A percentile compares a stretch with the other conserved stretches of the same genome.
phyloP scores from a whole-genome alignment of 2,329 filamentous ascomycete genomes.

The Cercospora zeae-maydis region DNA sequence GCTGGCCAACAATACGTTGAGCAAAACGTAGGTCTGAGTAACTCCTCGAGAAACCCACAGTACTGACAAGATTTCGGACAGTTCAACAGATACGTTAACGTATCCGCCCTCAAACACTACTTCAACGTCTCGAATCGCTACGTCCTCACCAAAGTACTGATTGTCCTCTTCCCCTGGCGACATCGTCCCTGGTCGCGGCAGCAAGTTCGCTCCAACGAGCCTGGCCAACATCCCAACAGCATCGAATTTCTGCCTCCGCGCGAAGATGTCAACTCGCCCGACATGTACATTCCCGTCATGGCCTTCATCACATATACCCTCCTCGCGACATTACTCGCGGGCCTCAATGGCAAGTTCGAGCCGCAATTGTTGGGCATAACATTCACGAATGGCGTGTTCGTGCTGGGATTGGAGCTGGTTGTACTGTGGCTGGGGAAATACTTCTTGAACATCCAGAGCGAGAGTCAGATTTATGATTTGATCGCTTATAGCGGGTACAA shows the following conservation, averaged over 20 bases:
- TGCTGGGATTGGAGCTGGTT: slow-evolving; percentile 85
- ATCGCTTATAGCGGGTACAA: slow-evolving; percentile 98
- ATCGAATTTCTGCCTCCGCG: slow-evolving; percentile 83
- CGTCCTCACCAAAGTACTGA: slow-evolving; percentile 85
- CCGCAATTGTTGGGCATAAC: slow-evolving; percentile 90
- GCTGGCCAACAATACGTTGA: slow-evolving; percentile 93
- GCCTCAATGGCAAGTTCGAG: slow-evolving; percentile 85
- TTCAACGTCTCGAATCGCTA: slow-evolving; percentile 99
- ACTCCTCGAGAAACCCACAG: not conserved
- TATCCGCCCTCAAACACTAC: slow-evolving; percentile 93
- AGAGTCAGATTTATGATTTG: slow-evolving; percentile 87
- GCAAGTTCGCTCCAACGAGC: slow-evolving; percentile 61
- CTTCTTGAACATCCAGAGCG: slow-evolving; percentile 86
- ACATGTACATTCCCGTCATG: slow-evolving; percentile 99
- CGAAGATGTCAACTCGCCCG: slow-evolving; percentile 86
- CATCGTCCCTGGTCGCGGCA: slow-evolving; percentile 97
- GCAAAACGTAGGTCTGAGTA: slow-evolving; percentile 68
- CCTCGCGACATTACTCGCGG: slow-evolving; percentile 83
- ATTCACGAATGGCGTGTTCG: slow-evolving; percentile 75
- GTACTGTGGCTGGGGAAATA: slow-evolving; percentile 90
- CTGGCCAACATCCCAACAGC: slow-evolving; percentile 19
- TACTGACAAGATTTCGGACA: slow-evolving; percentile 34
- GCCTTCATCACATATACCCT: slow-evolving; percentile 96
- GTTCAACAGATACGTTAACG: slow-evolving; percentile 82
- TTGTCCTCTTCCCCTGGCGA: slow-evolving; percentile 95